Percentiles rank a stretch among this genome's conserved stretches.
These are phyloP conservation scores for Microbotryum silenes-acaulis DNA, from an alignment of 1,284 basidiomycete genomes.

Conservation along the genomic window DNA sequence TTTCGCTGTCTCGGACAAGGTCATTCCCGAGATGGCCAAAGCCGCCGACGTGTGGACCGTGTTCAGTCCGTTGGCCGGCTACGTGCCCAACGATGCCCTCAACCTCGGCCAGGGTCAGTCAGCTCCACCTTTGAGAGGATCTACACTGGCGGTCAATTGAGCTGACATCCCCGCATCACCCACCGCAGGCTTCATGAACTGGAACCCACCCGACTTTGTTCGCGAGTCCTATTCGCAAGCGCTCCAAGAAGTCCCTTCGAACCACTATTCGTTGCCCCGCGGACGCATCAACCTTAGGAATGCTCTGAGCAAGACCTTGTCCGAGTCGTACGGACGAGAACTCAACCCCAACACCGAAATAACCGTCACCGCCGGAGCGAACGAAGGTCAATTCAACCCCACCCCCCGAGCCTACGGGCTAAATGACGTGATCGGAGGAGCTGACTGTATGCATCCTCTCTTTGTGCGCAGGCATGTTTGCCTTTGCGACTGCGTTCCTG, in stretches of 20 bases:
- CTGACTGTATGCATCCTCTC: conserved; percentile 3
- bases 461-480: conserved; percentile 65
- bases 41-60: conserved; percentile 32
- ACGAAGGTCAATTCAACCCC: conserved; percentile 58
- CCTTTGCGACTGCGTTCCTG: conserved; percentile 67
- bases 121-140: neutral
- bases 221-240: conserved; percentile 65
- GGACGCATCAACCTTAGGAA: conserved; percentile 76
- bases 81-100: conserved; percentile 36
- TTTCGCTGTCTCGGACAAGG: conserved; percentile 21
- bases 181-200: conserved; percentile 39
- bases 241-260: conserved; percentile 51
- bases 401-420: neutral
- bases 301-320: conserved; percentile 66
- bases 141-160: neutral
- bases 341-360: conserved; percentile 83
- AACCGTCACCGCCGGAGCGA: conserved; percentile 88
- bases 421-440: neutral
- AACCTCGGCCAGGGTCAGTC: conserved; percentile 35
- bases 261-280: conserved; percentile 50
- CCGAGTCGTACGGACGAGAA: conserved; percentile 52
- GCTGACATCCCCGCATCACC: neutral
- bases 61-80: conserved; percentile 31
- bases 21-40: conserved; percentile 18
- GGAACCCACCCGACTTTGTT: conserved; percentile 72